Evolutionary conservation across 2,329 filamentous ascomycete genomes (phyloP).

Genomic region (Trichoderma koningii): DNA sequence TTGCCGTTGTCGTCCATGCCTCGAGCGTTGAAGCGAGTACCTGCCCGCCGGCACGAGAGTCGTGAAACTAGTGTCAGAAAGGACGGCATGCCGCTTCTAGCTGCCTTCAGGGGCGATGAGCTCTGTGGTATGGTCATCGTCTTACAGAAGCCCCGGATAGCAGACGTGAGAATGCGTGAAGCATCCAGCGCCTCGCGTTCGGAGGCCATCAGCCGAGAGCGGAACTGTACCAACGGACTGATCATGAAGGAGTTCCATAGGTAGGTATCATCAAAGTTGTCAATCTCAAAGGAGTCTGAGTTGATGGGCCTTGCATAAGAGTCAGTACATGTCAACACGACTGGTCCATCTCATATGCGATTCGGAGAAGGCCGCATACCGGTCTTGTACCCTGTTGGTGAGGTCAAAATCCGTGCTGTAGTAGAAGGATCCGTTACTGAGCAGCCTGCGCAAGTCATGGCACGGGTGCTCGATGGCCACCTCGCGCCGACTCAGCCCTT

Average conservation of each 20-base stretch:
- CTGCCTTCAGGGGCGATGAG: slow-evolving; percentile 67
- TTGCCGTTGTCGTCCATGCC: slow-evolving; percentile 98
- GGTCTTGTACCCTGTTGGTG: slow-evolving; percentile 88
- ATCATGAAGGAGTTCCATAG: slow-evolving; percentile 99
- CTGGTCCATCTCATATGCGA: background rate
- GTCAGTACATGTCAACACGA: slow-evolving; percentile 20
- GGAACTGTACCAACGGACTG: slow-evolving; percentile 84
- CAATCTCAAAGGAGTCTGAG: slow-evolving; percentile 79
- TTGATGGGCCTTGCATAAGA: slow-evolving; percentile 64
- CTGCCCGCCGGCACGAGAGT: slow-evolving; percentile 85
- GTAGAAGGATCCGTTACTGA: slow-evolving; percentile 94
- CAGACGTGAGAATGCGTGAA: slow-evolving; percentile 86
- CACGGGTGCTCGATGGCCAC: slow-evolving; percentile 82
- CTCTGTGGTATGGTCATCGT: slow-evolving; percentile 82
- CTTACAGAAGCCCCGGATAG: slow-evolving; percentile 88
- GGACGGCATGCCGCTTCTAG: slow-evolving; percentile 73
- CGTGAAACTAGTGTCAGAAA: slow-evolving; percentile 88
- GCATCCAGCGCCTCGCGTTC: slow-evolving; percentile 81
- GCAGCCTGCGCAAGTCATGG: slow-evolving; percentile 83
- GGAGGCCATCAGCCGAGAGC: slow-evolving; percentile 72
- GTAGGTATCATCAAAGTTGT: slow-evolving; percentile 89
- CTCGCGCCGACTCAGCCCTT: slow-evolving; percentile 64
- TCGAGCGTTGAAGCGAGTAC: slow-evolving; percentile 94
- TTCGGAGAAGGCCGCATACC: slow-evolving; percentile 49
- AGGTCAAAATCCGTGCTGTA: slow-evolving; percentile 98